These are phyloP conservation scores for Cryptococcus neoformans DNA, from an alignment of 1,284 basidiomycete genomes.

Conservation along the genomic window DNA sequence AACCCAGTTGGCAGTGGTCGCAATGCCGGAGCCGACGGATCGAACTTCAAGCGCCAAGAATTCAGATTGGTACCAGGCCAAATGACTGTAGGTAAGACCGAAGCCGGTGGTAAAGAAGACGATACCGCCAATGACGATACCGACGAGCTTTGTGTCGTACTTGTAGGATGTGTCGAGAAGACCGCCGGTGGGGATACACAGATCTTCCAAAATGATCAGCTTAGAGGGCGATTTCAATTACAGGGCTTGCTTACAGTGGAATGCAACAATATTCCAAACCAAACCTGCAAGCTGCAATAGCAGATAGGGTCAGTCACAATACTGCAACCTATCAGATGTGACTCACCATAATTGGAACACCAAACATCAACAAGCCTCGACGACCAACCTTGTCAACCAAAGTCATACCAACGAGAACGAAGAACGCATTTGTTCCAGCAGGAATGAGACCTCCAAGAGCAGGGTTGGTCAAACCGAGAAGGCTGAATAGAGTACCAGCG, in stretches of 20 bases:
- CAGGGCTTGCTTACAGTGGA: constrained; percentile 17
- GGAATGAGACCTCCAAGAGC: constrained; percentile 35
- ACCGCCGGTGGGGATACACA: constrained; percentile 11
- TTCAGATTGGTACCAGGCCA: constrained; percentile 43
- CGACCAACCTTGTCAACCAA: constrained; percentile 40
- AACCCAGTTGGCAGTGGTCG: constrained; percentile 18
- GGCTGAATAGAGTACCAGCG: constrained; percentile 34
- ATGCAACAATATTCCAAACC: constrained; percentile 30
- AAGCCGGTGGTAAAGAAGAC: constrained; percentile 40
- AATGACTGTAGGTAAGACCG: constrained; percentile 37
- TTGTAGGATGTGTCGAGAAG: constrained; percentile 17
- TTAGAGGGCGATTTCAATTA: neutral
- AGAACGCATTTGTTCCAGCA: constrained; percentile 35
- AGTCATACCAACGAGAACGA: constrained; percentile 31
- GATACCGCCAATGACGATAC: constrained; percentile 34
- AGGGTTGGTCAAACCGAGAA: constrained; percentile 39
- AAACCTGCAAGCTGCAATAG: constrained; percentile 18
- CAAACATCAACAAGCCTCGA: constrained; percentile 25
- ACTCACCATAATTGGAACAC: constrained; percentile 22
- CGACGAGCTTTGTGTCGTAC: constrained; percentile 18
- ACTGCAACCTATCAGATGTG: neutral
- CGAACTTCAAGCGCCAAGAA: constrained; percentile 40
- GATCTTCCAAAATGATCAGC: neutral
- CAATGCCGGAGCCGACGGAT: constrained; percentile 25
- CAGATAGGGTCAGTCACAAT: neutral